Evolutionary conservation across 2,329 filamentous ascomycete species (phyloP), one percentile per base, ranked within the genome.

Genomic region (Colletotrichum orbiculare): DNA sequence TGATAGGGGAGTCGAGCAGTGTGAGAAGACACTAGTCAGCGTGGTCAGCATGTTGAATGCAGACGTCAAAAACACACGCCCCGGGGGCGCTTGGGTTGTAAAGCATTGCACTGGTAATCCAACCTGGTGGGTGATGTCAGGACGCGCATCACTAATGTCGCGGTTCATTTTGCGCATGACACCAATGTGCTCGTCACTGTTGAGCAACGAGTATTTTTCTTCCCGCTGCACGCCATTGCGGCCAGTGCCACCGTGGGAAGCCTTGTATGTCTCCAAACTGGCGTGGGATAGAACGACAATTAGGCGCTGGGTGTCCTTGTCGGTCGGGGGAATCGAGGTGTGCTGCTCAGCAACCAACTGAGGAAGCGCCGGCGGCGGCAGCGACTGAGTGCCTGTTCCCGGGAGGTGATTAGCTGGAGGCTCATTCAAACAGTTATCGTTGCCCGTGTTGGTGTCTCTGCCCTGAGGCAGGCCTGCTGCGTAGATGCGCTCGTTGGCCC

Each of bases 121-220:
- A 83, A 97, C 95, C 93, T 98, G 96, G 78, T 99, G 96, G 49
- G 96, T 97, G 74, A 99, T 99, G 79, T 99, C 96, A 48, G 96
- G 96, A 71, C 96, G 89, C 66, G 96, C 96, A 80, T 99, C 96
- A 77, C 94, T 97, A 70, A 99, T 98, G 77, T 99, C 96, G 72
- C 96, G 88, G 77, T 97, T 97, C 95, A 98, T 98, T 85, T 98
- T 99, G 74, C 96, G 91, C 94, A 99, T 97, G 70, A 98, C 92
- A 68, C 96, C 96, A 71, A 99, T 99, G 77, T 99, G 96, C 81
- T 99, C 96, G 76, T 99, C 96, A 79, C 94, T 97, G 85, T 99
- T 99, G 74, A 99, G 89, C 56, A 99, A 85, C 67, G 95, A 97
- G 81, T 97, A 99, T 79, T 98, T 98, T 77, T 97, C 95, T 73